Evolutionary conservation across 305 asterid genomes (phyloP).

Genomic region (Petunia hybrid): DNA sequence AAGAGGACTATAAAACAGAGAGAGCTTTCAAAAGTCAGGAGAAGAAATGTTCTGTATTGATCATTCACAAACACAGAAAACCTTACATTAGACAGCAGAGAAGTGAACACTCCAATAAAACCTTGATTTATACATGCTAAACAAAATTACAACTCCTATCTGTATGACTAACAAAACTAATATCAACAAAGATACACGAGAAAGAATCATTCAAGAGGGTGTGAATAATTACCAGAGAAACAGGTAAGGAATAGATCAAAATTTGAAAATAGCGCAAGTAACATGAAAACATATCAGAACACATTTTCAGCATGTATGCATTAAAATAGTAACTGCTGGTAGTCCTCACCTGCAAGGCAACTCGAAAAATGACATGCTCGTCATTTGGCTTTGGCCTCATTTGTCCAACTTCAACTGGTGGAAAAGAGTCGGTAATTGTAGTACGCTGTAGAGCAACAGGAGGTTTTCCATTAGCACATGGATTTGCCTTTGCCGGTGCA

Average conservation of each 20-base stretch:
- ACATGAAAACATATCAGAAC: not conserved
- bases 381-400: slow-evolving; percentile 69
- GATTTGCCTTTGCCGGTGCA: slow-evolving; percentile 61
- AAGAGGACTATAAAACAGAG: slow-evolving; percentile 10
- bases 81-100: slow-evolving; percentile 14
- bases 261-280: slow-evolving; percentile 21
- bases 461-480: slow-evolving; percentile 49
- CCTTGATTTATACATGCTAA: not conserved
- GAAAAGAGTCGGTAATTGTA: slow-evolving; percentile 47
- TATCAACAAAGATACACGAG: slow-evolving; percentile 15
- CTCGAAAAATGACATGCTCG: slow-evolving; percentile 74
- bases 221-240: not conserved
- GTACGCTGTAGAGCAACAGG: slow-evolving; percentile 51
- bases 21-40: slow-evolving; percentile 8
- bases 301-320: slow-evolving; percentile 31
- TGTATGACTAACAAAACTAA: not conserved
- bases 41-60: not conserved
- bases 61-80: slow-evolving; percentile 28
- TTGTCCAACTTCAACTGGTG: slow-evolving; percentile 49
- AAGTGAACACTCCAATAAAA: slow-evolving; percentile 1
- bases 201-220: slow-evolving; percentile 3
- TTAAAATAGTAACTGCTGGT: slow-evolving; percentile 32
- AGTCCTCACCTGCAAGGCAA: slow-evolving; percentile 83
- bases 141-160: not conserved
- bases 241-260: not conserved